Conservation (phyloP, 768 basidiomycete species). For the Hydnomerulius pinastri region DNA sequence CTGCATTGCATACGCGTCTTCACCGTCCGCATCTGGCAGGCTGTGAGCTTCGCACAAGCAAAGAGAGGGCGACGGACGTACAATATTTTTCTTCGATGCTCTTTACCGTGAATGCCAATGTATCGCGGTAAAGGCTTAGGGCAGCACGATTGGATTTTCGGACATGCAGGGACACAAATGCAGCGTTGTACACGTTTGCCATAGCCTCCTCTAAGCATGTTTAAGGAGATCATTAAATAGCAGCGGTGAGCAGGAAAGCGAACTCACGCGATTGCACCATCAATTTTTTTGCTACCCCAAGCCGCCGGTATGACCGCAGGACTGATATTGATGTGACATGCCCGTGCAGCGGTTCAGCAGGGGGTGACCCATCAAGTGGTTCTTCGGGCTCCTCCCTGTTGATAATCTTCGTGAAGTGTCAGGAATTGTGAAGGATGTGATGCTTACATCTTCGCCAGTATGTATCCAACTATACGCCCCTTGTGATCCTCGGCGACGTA, state of each 20-base stretch:
- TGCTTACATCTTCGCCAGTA: slow-evolving; percentile 90
- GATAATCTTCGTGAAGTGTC: slow-evolving; percentile 31
- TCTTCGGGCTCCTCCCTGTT: slow-evolving; percentile 56
- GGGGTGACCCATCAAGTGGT: slow-evolving; percentile 48
- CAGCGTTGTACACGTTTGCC: slow-evolving; percentile 81
- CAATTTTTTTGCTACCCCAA: slow-evolving; percentile 90
- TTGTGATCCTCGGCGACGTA: slow-evolving; percentile 91
- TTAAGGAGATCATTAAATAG: slow-evolving; percentile 2
- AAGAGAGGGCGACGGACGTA: slow-evolving; percentile 42
- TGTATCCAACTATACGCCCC: slow-evolving; percentile 91
- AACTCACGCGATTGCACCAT: slow-evolving; percentile 90
- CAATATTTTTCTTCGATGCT: slow-evolving; percentile 90
- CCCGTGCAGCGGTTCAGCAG: slow-evolving; percentile 66
- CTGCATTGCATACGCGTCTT: slow-evolving; percentile 93
- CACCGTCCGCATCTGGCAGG: slow-evolving; percentile 83
- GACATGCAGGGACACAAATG: slow-evolving; percentile 87
- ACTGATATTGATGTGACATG: slow-evolving; percentile 98
- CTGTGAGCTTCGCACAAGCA: slow-evolving; percentile 9
- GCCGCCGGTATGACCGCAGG: slow-evolving; percentile 82
- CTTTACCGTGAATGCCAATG: slow-evolving; percentile 85
- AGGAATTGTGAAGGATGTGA: neutral
- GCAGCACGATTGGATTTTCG: slow-evolving; percentile 95
- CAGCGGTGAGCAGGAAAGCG: neutral
- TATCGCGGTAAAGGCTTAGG: slow-evolving; percentile 83
- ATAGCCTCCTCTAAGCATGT: slow-evolving; percentile 78